Evolutionary conservation across 768 basidiomycete genomes (phyloP).

Genomic region (Bullera alba): DNA sequence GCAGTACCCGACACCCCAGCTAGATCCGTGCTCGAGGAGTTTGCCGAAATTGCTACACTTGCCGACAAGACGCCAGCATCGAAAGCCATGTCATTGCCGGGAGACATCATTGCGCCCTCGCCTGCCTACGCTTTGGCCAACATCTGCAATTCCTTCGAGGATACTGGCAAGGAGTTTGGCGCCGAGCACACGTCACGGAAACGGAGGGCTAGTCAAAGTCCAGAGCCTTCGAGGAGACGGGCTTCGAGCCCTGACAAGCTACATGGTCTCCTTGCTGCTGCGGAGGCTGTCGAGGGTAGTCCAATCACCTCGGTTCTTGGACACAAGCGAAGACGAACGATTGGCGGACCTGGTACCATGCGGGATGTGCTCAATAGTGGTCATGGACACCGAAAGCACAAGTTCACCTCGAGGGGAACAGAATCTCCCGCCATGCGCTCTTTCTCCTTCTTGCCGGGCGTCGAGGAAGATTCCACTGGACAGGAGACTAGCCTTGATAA

Average conservation of each 20-base stretch:
- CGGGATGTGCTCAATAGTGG: conserved; percentile 13
- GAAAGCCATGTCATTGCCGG: conserved; percentile 23
- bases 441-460: conserved; percentile 4
- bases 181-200: conserved; percentile 7
- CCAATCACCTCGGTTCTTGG: conserved; percentile 25
- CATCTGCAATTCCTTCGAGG: conserved; percentile 15
- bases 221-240: conserved; percentile 11
- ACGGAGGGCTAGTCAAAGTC: conserved; percentile 20
- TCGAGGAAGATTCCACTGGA: conserved; percentile 7
- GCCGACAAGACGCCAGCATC: conserved; percentile 30
- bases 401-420: conserved; percentile 11
- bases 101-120: conserved; percentile 10
- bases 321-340: conserved; percentile 31
- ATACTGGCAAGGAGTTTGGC: too few relatives aligned
- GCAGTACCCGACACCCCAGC: conserved; percentile 32
- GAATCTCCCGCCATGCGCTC: conserved; percentile 14
- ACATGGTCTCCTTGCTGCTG: conserved; percentile 31
- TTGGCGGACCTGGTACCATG: conserved; percentile 24
- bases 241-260: conserved; percentile 30
- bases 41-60: conserved; percentile 34
- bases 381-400: conserved; percentile 1
- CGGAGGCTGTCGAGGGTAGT: conserved; percentile 31
- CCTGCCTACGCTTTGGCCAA: conserved; percentile 16
- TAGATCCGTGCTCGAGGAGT: conserved; percentile 35
- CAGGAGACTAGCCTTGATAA: neutral